Evolutionary conservation across 179 eudicot species (phyloP).

Genomic region (Vitellaria paradoxa): DNA sequence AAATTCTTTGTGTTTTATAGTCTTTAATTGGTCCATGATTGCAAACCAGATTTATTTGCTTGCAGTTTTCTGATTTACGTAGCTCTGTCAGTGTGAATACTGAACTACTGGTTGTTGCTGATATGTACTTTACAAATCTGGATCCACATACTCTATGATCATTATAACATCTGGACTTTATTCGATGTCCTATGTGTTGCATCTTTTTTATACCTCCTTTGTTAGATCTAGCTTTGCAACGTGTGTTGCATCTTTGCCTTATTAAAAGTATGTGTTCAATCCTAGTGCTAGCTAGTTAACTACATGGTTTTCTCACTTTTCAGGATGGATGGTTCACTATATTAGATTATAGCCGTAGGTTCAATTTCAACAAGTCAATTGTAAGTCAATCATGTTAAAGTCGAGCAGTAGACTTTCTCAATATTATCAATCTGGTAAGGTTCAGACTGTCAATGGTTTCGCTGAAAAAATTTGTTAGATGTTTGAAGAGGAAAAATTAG

Average conservation of each 20-base stretch:
- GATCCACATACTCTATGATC: background rate
- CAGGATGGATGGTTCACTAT: background rate
- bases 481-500: too few relatives aligned
- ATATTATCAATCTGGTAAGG: background rate
- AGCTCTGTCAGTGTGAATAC: background rate
- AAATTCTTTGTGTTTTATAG: background rate
- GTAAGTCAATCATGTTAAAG: background rate
- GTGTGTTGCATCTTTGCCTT: too few relatives aligned
- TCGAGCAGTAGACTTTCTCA: background rate
- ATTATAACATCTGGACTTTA: background rate
- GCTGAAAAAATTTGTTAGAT: too few relatives aligned
- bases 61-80: background rate
- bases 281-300: background rate
- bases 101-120: background rate
- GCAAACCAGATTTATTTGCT: background rate
- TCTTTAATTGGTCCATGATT: background rate
- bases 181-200: background rate
- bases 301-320: background rate
- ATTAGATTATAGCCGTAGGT: background rate
- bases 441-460: background rate
- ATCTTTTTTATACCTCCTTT: background rate
- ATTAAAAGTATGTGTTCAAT: too few relatives aligned
- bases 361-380: background rate
- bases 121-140: background rate
- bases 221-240: background rate